Conservation (phyloP, 2,329 filamentous ascomycete species). For the Domatiomyces catenatus region DNA sequence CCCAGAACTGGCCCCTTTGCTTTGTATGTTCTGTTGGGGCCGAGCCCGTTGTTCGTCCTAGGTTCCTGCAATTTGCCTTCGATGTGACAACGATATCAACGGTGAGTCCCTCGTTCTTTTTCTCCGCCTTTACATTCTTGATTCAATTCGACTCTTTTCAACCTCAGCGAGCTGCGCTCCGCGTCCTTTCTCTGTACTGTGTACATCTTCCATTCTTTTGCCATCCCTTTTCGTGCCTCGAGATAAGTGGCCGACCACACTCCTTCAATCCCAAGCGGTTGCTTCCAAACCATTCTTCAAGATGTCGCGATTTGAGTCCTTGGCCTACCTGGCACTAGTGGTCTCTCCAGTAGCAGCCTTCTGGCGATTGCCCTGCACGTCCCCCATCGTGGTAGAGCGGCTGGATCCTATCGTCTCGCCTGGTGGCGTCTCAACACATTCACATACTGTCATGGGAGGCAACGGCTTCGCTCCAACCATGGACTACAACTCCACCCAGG, state of each 20-base stretch:
- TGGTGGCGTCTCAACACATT: constrained; percentile 43
- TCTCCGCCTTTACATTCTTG: background rate
- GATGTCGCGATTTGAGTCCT: constrained; percentile 1
- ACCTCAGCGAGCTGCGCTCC: background rate
- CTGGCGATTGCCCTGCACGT: constrained; percentile 18
- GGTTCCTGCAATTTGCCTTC: background rate
- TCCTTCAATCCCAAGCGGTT: background rate
- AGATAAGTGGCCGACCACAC: background rate
- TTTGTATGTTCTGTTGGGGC: background rate
- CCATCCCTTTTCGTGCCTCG: background rate
- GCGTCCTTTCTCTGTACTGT: background rate
- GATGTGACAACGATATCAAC: background rate
- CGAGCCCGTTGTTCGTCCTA: background rate
- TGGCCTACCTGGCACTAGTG: constrained; percentile 7
- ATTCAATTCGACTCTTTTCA: background rate
- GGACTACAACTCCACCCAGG: constrained; percentile 20
- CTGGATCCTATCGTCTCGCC: constrained; percentile 53
- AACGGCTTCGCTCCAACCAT: constrained; percentile 49
- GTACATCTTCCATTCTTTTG: background rate
- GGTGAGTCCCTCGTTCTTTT: background rate
- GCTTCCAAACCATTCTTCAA: background rate
- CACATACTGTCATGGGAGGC: constrained; percentile 57
- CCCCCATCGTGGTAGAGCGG: constrained; percentile 20
- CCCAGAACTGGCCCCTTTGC: background rate
- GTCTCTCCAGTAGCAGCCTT: constrained; percentile 16